These are phyloP conservation scores for Zygnema cylindricum DNA, from an alignment of 139 green algal species.

Conservation along the genomic window DNA sequence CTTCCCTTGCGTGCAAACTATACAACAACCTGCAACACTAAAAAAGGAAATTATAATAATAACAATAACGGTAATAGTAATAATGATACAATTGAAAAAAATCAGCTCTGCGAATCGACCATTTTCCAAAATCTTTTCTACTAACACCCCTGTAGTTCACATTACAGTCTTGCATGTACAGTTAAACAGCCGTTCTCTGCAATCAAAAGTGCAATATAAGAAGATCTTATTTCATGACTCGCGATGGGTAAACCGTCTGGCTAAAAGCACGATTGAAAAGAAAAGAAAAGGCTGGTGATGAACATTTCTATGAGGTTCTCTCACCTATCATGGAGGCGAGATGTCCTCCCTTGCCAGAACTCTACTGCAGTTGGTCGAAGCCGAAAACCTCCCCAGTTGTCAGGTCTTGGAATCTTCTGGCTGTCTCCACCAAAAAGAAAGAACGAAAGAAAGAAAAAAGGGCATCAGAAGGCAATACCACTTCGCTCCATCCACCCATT, in stretches of 20 bases:
- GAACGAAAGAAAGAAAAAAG: not conserved
- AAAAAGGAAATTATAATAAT: not conserved
- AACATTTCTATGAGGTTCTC: not conserved
- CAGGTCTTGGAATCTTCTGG: slow-evolving; percentile 3
- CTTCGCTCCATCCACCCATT: too few relatives aligned
- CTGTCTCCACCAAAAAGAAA: not conserved
- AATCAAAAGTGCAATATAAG: not conserved
- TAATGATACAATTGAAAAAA: too few relatives aligned
- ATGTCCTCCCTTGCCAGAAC: slow-evolving; percentile 88
- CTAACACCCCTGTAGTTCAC: too few relatives aligned
- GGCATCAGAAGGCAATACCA: too few relatives aligned
- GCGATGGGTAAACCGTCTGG: too few relatives aligned
- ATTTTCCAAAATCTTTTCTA: too few relatives aligned
- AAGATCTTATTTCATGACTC: too few relatives aligned
- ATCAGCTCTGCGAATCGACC: too few relatives aligned
- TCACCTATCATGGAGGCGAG: slow-evolving; percentile 82
- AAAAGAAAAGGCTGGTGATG: too few relatives aligned
- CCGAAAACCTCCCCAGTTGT: slow-evolving; percentile 74
- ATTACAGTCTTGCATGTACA: not conserved
- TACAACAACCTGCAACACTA: not conserved
- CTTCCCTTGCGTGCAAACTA: not conserved
- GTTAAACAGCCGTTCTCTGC: not conserved
- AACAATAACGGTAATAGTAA: not conserved
- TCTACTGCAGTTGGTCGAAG: slow-evolving; percentile 77
- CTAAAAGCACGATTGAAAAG: too few relatives aligned